phyloP scores from a whole-genome alignment of 2,329 filamentous ascomycete genomes.

The Hypocreales sp. region DNA sequence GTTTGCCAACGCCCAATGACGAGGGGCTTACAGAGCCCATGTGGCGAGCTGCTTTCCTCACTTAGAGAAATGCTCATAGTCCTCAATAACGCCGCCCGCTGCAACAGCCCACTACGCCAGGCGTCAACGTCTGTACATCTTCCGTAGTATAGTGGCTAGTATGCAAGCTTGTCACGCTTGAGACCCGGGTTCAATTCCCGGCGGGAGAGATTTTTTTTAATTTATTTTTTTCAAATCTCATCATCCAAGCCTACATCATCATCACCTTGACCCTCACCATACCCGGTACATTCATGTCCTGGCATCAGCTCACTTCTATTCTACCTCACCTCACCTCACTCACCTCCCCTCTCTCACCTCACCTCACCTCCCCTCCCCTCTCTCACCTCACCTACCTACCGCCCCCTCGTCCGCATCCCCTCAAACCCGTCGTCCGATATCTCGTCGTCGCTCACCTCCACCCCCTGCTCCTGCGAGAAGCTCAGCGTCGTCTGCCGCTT shows the following conservation, averaged over 20 bases:
- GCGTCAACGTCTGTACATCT: conserved; percentile 5
- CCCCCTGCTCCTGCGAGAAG: conserved; percentile 26
- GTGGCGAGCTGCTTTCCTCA: too few relatives aligned
- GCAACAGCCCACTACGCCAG: conserved; percentile 6
- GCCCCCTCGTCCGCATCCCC: conserved; percentile 18
- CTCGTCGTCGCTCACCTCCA: conserved; percentile 50
- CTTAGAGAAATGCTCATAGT: background rate
- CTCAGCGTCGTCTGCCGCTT: conserved; percentile 18
- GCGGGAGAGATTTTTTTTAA: conserved; percentile 3
- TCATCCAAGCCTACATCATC: background rate
- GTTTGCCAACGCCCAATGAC: too few relatives aligned
- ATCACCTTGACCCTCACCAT: background rate
- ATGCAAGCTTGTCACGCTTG: conserved; percentile 5
- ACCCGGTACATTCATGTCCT: too few relatives aligned
- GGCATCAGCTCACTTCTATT: too few relatives aligned
- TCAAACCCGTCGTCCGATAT: conserved; percentile 48
- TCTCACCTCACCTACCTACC: conserved; percentile 1
- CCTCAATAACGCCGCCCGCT: background rate
- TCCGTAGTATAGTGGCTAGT: conserved; percentile 7
- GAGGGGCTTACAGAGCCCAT: too few relatives aligned
- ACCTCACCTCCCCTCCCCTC: too few relatives aligned
- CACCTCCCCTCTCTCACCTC: background rate
- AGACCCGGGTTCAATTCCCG: conserved; percentile 5
- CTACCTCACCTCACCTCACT: background rate
- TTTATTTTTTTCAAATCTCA: background rate